These are phyloP conservation scores for Paspalum notatum DNA, from an alignment of 176 grass and related monocot genomes.

Conservation along the genomic window DNA sequence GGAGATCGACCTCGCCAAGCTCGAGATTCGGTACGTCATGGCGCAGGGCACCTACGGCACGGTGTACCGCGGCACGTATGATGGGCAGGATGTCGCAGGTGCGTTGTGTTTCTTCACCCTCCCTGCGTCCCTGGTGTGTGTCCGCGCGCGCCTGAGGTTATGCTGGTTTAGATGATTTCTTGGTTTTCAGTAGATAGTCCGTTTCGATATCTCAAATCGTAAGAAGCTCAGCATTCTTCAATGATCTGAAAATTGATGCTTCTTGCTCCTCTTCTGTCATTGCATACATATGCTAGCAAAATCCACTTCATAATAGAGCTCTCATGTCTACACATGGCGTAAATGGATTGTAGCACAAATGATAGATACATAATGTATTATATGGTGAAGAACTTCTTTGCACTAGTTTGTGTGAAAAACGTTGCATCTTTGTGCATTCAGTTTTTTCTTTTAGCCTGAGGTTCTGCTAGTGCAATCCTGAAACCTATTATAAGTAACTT, in stretches of 20 bases:
- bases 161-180: not conserved
- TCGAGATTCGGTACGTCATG: slow-evolving; percentile 59
- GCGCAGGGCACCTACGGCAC: slow-evolving; percentile 72
- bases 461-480: not conserved
- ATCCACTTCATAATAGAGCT: not conserved
- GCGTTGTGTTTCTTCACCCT: not conserved
- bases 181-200: slow-evolving; percentile 18
- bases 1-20: slow-evolving; percentile 70
- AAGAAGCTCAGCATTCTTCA: not conserved
- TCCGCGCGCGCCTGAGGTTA: not conserved
- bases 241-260: not conserved
- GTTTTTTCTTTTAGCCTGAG: not conserved
- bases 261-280: not conserved
- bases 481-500: not conserved
- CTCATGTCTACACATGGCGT: slow-evolving; percentile 1
- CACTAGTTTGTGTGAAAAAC: not conserved
- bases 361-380: not conserved
- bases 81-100: slow-evolving; percentile 78
- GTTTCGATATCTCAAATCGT: not conserved
- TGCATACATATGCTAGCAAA: not conserved
- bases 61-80: slow-evolving; percentile 70
- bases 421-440: not conserved
- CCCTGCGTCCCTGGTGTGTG: not conserved
- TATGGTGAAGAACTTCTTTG: not conserved
- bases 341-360: slow-evolving; percentile 6